Percentiles rank a stretch among this genome's conserved stretches.
These are phyloP conservation scores for Candida tallmaniae DNA, from an alignment of 805 yeast genomes.

Conservation along the genomic window DNA sequence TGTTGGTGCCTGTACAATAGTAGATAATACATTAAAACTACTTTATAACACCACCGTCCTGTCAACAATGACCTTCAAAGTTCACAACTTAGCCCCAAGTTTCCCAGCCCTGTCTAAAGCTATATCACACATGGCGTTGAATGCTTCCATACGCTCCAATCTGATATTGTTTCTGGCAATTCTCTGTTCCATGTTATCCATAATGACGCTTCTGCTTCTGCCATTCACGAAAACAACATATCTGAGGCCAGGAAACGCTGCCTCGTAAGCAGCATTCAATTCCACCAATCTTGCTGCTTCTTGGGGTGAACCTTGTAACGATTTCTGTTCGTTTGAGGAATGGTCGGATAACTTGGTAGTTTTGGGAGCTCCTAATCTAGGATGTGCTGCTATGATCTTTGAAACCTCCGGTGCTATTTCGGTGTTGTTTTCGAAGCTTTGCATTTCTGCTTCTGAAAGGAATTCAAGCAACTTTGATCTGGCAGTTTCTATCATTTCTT, in stretches of 20 bases:
- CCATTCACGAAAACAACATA: conserved; percentile 92
- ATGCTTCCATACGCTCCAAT: conserved; percentile 60
- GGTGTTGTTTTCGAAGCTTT: conserved; percentile 9
- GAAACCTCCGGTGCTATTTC: conserved; percentile 25
- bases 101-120: conserved; percentile 74
- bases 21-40: too few relatives aligned
- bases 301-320: conserved; percentile 46
- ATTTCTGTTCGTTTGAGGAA: conserved; percentile 67
- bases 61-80: too few relatives aligned
- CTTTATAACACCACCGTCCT: too few relatives aligned
- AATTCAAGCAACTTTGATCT: conserved; percentile 35
- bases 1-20: too few relatives aligned
- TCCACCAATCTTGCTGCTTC: conserved; percentile 47
- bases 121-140: conserved; percentile 88
- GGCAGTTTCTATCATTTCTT: conserved; percentile 41
- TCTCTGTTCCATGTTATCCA: conserved; percentile 56
- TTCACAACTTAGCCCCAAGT: conserved; percentile 29
- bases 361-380: conserved; percentile 70
- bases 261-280: conserved; percentile 62
- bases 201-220: conserved; percentile 58
- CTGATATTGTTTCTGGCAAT: conserved; percentile 51
- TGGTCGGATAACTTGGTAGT: conserved; percentile 50
- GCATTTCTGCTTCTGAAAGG: conserved; percentile 20
- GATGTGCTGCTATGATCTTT: conserved; percentile 83
- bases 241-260: conserved; percentile 58